phyloP scores from a whole-genome alignment of 2,329 filamentous ascomycete genomes.

The Thelonectria rubi region DNA sequence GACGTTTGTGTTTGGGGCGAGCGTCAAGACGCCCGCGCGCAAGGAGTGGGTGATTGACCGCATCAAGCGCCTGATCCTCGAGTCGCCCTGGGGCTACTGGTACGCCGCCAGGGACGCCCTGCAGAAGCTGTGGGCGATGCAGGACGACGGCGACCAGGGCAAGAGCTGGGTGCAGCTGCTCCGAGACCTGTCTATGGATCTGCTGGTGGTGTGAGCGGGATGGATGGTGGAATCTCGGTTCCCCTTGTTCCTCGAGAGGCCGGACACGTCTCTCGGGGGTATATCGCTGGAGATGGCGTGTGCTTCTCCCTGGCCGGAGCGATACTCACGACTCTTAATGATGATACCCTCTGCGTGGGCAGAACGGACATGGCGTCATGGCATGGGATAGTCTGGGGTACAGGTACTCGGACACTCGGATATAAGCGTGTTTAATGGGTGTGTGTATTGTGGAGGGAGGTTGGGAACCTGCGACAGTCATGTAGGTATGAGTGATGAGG shows the following conservation, averaged over 20 bases:
- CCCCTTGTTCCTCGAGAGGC: neutral
- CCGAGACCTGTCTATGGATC: slow-evolving; percentile 53
- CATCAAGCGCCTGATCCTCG: slow-evolving; percentile 50
- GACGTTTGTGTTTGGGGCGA: slow-evolving; percentile 64
- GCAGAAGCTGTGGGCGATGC: slow-evolving; percentile 53
- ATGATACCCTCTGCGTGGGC: slow-evolving; percentile 10
- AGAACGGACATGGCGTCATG: neutral
- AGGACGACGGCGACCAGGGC: slow-evolving; percentile 43
- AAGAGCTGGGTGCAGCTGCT: slow-evolving; percentile 57
- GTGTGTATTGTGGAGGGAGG: neutral
- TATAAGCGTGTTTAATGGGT: neutral
- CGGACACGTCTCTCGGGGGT: neutral
- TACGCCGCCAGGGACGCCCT: slow-evolving; percentile 58
- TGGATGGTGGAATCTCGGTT: neutral
- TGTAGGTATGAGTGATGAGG: neutral
- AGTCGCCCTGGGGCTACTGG: slow-evolving; percentile 60
- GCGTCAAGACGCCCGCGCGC: slow-evolving; percentile 53
- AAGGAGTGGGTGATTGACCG: slow-evolving; percentile 60
- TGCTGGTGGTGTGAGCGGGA: slow-evolving; percentile 52
- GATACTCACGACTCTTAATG: slow-evolving; percentile 2
- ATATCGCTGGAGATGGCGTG: neutral
- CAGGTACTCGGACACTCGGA: neutral
- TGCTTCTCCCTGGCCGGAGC: slow-evolving; percentile 4
- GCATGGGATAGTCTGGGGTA: neutral
- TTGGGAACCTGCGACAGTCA: neutral